Conservation (phyloP, 176 grass and related monocot genomes). For the Aegilops sharonensis region DNA sequence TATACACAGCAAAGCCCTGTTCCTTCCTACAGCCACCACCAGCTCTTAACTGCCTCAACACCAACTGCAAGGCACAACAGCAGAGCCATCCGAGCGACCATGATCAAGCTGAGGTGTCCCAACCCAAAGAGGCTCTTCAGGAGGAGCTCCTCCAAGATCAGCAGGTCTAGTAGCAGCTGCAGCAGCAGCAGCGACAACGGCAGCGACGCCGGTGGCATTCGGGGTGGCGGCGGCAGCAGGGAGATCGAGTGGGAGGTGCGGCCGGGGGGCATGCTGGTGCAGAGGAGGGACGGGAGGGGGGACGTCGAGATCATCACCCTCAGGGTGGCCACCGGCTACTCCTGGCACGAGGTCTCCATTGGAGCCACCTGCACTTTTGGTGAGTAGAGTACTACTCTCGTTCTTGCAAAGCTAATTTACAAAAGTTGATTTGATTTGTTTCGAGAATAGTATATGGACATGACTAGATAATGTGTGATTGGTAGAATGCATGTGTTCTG, state of each 20-base stretch:
- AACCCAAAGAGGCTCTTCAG: constrained; percentile 96
- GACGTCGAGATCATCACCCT: constrained; percentile 65
- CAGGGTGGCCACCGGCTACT: constrained; percentile 70
- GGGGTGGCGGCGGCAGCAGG: not conserved
- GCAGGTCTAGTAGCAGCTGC: not conserved
- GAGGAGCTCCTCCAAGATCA: constrained; percentile 73
- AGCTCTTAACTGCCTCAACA: not conserved
- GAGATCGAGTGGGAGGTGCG: constrained; percentile 94
- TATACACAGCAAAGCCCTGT: constrained; percentile 12
- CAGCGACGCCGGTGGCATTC: not conserved
- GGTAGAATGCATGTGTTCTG: not conserved
- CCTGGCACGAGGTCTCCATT: constrained; percentile 81
- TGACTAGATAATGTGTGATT: not conserved
- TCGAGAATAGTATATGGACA: not conserved
- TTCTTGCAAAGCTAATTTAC: not conserved
- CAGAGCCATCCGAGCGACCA: not conserved
- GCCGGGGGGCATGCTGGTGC: not conserved
- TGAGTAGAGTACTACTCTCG: not conserved
- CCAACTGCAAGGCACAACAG: too few species aligned
- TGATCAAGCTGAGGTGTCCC: constrained; percentile 81
- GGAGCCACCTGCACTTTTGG: constrained; percentile 84
- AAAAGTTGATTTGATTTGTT: not conserved
- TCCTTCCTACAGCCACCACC: not conserved
- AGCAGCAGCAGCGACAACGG: constrained; percentile 8
- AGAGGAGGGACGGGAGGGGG: constrained; percentile 19